phyloP scores from a whole-genome alignment of 148 eudicot species.

The Tetragonia tetragonoides region DNA sequence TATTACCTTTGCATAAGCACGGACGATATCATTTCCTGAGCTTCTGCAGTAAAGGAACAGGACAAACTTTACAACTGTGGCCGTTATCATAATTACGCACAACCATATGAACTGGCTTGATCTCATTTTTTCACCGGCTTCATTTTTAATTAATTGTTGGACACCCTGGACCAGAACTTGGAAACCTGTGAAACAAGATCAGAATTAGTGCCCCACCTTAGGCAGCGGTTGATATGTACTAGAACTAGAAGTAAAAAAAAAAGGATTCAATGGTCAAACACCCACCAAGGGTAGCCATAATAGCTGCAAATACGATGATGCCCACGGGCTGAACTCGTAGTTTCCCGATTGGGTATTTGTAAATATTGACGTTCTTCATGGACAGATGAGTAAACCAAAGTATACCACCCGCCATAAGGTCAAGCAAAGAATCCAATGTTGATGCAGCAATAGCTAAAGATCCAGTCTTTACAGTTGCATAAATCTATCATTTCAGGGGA shows the following conservation, averaged over 20 bases:
- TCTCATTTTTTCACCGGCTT: slow-evolving; percentile 50
- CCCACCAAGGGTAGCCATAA: slow-evolving; percentile 96
- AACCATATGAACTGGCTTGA: slow-evolving; percentile 62
- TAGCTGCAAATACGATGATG: slow-evolving; percentile 84
- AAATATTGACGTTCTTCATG: slow-evolving; percentile 77
- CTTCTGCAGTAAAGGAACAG: slow-evolving; percentile 81
- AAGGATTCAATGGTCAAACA: background rate
- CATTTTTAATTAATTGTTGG: slow-evolving; percentile 52
- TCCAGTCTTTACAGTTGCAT: slow-evolving; percentile 75
- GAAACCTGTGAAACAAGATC: slow-evolving; percentile 50
- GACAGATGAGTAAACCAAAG: slow-evolving; percentile 95
- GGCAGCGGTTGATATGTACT: background rate
- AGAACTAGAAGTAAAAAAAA: background rate
- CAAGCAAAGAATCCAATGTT: slow-evolving; percentile 87
- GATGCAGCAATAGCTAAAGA: slow-evolving; percentile 97
- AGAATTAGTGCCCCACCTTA: background rate
- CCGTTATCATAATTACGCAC: slow-evolving; percentile 67
- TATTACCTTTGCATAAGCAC: slow-evolving; percentile 93
- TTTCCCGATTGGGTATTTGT: slow-evolving; percentile 91
- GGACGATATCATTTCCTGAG: slow-evolving; percentile 76
- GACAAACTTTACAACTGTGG: slow-evolving; percentile 64
- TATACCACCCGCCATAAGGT: slow-evolving; percentile 89
- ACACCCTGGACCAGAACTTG: slow-evolving; percentile 81
- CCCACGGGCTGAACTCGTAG: slow-evolving; percentile 97
- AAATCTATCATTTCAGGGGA: slow-evolving; percentile 45